Evolutionary conservation across 768 basidiomycete species (phyloP), one percentile per base, ranked within the genome.

Genomic region (Pisolithus albus): DNA sequence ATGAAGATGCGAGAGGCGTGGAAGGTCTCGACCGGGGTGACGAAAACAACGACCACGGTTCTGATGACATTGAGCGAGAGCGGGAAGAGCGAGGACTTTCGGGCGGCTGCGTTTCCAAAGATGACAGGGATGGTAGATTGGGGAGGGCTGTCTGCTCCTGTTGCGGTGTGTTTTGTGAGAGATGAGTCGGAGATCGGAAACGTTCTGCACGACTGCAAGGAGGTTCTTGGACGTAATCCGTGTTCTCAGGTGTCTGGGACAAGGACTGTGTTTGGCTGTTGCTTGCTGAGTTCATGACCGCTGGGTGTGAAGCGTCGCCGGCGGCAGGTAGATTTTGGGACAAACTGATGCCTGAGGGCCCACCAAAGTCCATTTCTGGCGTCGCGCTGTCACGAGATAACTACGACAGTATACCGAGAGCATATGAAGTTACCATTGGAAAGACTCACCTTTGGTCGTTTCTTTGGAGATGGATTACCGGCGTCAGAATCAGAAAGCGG

Each of bases 371-470:
- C 32, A 11, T 45, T 24, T 45, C 50, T 26, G 36, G 24, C 13
- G 41, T 45, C 4, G 28, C 37, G 30, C 4, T 40, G 44, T 51
- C 11, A 46, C 64, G 62, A 46, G 41, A 49, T 21, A 55, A 36
- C 68, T 70, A 54, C 8, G 24, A 51, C 49, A 49, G 18, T 30
- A 41, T 41, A 40, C 64, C 26, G 66, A 50, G 26, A 45, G 34
- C 1, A 5, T n/a, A 32, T 7, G 16, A 40, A 52, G 6, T 19
- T n/a, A 4, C 46, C 24, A 39, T 13, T 5, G 18, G 15, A 26
- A 42, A 43, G 26, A 47, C 60, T 24, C 51, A 70, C 70, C 64
- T 69, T 75, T 40, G 64, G 50, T 49, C 74, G 70, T 52, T 75
- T 73, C 23, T 67, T 58, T 6, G 73, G 75, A 19, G 71, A 63